A percentile compares a stretch with the other conserved stretches of the same genome.
These are phyloP conservation scores for Brettanomyces naardenensis DNA, from an alignment of 805 yeast genomes.

Conservation along the genomic window DNA sequence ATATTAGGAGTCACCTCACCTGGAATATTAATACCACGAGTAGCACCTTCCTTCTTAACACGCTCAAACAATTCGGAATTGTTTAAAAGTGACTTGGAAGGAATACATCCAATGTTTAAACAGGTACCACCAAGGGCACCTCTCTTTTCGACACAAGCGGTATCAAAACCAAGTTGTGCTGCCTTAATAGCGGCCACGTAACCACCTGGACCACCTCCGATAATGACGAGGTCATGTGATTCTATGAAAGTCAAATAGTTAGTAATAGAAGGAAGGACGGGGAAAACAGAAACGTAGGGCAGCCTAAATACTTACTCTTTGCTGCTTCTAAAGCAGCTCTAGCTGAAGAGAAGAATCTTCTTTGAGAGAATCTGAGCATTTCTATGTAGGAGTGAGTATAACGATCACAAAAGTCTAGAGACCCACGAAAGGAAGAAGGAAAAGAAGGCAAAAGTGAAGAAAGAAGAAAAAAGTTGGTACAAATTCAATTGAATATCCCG, in stretches of 20 bases:
- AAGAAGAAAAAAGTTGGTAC: too few species aligned
- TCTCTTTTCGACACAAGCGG: constrained; percentile 96
- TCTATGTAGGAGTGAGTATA: too few species aligned
- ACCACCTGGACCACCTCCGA: constrained; percentile 99
- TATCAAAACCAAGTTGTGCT: constrained; percentile 89
- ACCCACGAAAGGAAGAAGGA: too few species aligned
- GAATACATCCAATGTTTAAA: constrained; percentile 97
- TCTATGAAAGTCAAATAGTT: too few species aligned
- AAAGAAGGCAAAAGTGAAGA: too few species aligned
- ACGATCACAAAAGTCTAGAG: too few species aligned
- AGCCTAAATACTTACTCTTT: constrained; percentile 17
- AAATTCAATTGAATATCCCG: too few species aligned
- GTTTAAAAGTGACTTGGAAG: constrained; percentile 91
- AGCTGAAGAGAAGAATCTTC: constrained; percentile 26
- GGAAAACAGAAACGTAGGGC: neutral
- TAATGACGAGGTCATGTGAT: constrained; percentile 85
- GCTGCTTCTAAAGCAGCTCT: constrained; percentile 21
- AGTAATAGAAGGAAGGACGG: neutral
- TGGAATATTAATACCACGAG: constrained; percentile 81
- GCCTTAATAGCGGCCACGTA: constrained; percentile 98
- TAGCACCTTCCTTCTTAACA: constrained; percentile 73
- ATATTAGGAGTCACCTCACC: constrained; percentile 70
- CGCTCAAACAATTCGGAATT: constrained; percentile 90
- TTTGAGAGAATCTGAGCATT: constrained; percentile 25
- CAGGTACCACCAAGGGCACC: constrained; percentile 98